Conservation (phyloP, 176 grass and related monocot species). For the Phragmites australis region DNA sequence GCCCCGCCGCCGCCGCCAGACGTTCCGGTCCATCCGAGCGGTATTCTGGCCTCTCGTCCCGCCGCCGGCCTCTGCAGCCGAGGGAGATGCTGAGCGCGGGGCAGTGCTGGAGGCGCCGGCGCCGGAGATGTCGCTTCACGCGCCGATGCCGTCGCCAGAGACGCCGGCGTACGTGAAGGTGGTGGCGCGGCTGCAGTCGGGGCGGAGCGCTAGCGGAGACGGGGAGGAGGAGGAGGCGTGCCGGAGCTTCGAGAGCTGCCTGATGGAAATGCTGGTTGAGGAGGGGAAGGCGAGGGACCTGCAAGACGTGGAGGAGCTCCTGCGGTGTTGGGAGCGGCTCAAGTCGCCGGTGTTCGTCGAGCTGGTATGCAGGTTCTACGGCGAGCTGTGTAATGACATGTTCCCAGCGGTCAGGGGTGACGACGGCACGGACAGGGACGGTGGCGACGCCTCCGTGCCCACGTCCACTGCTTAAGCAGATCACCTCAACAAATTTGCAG, state of each 20-base stretch:
- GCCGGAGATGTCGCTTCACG: background rate
- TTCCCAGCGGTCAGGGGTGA: slow-evolving; percentile 28
- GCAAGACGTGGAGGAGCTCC: slow-evolving; percentile 76
- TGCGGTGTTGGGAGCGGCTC: slow-evolving; percentile 64
- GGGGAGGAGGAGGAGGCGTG: slow-evolving; percentile 30
- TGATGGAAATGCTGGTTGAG: slow-evolving; percentile 71
- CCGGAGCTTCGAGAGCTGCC: slow-evolving; percentile 61
- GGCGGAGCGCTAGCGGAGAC: background rate
- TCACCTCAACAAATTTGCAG: background rate
- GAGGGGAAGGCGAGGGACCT: slow-evolving; percentile 64
- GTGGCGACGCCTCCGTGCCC: background rate
- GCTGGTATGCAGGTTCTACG: slow-evolving; percentile 67
- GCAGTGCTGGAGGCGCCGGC: background rate
- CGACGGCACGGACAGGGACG: background rate
- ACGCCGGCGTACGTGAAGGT: slow-evolving; percentile 58
- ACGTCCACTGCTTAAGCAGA: background rate
- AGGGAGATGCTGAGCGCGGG: background rate
- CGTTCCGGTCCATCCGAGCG: slow-evolving; percentile 35
- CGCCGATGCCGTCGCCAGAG: slow-evolving; percentile 51
- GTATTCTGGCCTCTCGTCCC: slow-evolving; percentile 60
- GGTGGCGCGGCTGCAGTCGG: slow-evolving; percentile 46
- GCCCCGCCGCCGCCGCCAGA: slow-evolving; percentile 13
- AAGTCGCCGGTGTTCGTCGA: slow-evolving; percentile 75
- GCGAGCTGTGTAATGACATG: slow-evolving; percentile 68
- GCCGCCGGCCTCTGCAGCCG: background rate